Evolutionary conservation across 495 filamentous ascomycete genomes (phyloP), one percentile per base, ranked within the genome.

Genomic region (Hypoxylon cercidicola): DNA sequence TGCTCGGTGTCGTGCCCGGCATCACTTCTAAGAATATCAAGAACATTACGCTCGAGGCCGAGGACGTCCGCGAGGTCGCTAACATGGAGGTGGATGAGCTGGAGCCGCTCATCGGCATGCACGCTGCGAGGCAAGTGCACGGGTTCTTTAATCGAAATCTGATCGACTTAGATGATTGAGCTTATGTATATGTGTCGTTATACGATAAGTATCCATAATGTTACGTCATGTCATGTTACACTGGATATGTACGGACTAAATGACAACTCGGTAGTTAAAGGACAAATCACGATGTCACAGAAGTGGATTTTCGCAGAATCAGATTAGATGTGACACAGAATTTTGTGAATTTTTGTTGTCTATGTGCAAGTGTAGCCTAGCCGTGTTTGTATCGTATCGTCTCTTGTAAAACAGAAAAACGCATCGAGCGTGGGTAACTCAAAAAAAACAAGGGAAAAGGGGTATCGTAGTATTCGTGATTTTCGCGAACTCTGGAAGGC

Each of bases 121-220:
- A 96, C 76, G 88, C 88, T 2, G 95, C 86, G 20, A 85, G 87
- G 68, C 85, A 90, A 80, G 90, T 98, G 37, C 78, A 85, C 41
- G 82, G 82, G 18, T 99, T 98, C 69, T 98, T 99, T 68, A 89
- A 89, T 64, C 86, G 88, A 72, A 96, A 89, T 78, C 83, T 97
- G 8, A 67, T 85, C 43, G 71, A 74, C 63, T 12, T 74, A 35
- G 82, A 85, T 35, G 75, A 80, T 57, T 67, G 46, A 53, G 55
- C 18, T 19, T 25, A 48, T 23, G 35, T 18, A n/a, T n/a, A n/a
- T n/a, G n/a, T n/a, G n/a, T n/a, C n/a, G n/a, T n/a, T n/a, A n/a
- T n/a, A n/a, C n/a, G n/a, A n/a, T n/a, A n/a, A n/a, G n/a, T n/a
- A n/a, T n/a, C n/a, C n/a, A n/a, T n/a, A n/a, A 5, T 40, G 28